A percentile compares a stretch with the other conserved stretches of the same genome.
Evolutionary conservation across 345 rosid genomes (phyloP).

Genomic region (Lenwebbia sp.): DNA sequence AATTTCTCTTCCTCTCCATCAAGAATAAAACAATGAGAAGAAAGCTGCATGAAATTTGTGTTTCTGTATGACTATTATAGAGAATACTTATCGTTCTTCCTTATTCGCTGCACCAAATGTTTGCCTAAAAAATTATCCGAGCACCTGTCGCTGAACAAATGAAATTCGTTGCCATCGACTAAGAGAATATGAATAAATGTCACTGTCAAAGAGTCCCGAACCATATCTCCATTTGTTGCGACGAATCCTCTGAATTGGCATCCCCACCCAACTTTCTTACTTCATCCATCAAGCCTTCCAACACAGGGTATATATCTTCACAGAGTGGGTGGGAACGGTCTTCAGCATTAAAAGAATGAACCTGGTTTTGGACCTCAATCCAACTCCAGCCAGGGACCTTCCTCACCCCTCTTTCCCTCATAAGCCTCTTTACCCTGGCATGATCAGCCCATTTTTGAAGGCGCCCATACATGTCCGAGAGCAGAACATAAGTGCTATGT

Average conservation of each 20-base stretch:
- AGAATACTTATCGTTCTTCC: background rate
- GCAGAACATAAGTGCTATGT: slow-evolving; percentile 57
- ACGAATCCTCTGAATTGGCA: background rate
- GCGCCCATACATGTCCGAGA: slow-evolving; percentile 60
- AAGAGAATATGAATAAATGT: background rate
- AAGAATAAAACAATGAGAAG: background rate
- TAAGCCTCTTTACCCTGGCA: slow-evolving; percentile 48
- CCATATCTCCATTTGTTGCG: background rate
- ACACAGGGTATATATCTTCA: slow-evolving; percentile 28
- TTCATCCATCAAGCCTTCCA: slow-evolving; percentile 39
- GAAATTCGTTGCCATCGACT: background rate
- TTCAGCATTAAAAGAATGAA: slow-evolving; percentile 61
- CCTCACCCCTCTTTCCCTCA: slow-evolving; percentile 63
- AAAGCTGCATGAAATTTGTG: background rate
- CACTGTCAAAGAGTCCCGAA: background rate
- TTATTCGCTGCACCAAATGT: background rate
- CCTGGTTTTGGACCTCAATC: slow-evolving; percentile 50
- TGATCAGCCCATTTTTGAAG: slow-evolving; percentile 54
- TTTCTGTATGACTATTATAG: background rate
- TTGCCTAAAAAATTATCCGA: background rate
- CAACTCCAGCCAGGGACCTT: slow-evolving; percentile 89
- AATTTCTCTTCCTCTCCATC: background rate
- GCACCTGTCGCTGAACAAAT: background rate
- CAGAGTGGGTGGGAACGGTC: slow-evolving; percentile 39
- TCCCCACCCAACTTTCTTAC: slow-evolving; percentile 29